A percentile compares a stretch with the other conserved stretches of the same genome.
Evolutionary conservation across 176 grass and related monocot genomes (phyloP).

Genomic region (Guadua angustifolia): DNA sequence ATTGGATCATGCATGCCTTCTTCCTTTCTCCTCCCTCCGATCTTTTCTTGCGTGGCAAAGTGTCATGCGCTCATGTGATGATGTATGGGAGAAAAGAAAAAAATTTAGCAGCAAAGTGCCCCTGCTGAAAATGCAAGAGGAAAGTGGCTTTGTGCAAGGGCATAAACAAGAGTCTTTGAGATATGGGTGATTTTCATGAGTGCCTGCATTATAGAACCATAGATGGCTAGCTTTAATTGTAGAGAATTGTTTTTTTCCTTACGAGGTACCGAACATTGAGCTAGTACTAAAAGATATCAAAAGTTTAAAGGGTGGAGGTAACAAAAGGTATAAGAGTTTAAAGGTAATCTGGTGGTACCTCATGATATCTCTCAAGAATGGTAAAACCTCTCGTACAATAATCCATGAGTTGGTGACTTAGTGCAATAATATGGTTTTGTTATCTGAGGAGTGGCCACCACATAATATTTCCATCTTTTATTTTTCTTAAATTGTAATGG

Average conservation of each 20-base stretch:
- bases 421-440: conserved; percentile 9
- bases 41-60: conserved; percentile 43
- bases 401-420: not conserved
- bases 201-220: conserved; percentile 19
- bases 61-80: conserved; percentile 40
- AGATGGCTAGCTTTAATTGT: not conserved
- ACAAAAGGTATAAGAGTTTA: too few relatives aligned
- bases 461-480: not conserved
- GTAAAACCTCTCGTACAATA: not conserved
- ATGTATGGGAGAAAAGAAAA: conserved; percentile 32
- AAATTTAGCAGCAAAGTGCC: not conserved
- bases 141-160: conserved; percentile 41
- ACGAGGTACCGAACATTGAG: too few relatives aligned
- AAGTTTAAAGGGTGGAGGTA: too few relatives aligned
- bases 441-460: conserved; percentile 19
- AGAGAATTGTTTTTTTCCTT: not conserved
- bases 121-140: conserved; percentile 33
- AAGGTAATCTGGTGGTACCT: too few relatives aligned
- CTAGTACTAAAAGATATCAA: too few relatives aligned
- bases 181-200: conserved; percentile 16
- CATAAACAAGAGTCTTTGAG: not conserved
- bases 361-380: too few relatives aligned
- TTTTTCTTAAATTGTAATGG: not conserved
- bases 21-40: not conserved
- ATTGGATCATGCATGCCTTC: conserved; percentile 3